These are phyloP conservation scores for Ceratopteris richardii DNA, from an alignment of 75 land plant species.

Conservation along the genomic window DNA sequence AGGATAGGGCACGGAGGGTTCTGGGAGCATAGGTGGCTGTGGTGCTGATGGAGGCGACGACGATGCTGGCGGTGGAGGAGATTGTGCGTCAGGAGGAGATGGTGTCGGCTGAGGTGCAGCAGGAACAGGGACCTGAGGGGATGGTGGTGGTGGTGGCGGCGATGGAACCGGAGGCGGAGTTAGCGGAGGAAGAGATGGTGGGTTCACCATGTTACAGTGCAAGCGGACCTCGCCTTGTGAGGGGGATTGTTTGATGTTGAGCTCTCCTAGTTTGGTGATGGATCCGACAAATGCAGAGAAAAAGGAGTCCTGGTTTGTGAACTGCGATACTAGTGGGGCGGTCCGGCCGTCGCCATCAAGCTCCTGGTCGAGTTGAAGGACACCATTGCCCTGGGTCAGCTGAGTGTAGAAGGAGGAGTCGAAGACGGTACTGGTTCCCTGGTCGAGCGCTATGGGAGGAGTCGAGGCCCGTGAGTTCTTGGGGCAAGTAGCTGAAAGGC, in stretches of 20 bases:
- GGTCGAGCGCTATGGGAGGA: conserved; percentile 12
- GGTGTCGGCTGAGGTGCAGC: not conserved
- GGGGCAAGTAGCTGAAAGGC: conserved; percentile 11
- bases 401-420: conserved; percentile 27
- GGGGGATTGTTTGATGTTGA: conserved; percentile 10
- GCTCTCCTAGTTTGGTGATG: conserved; percentile 28
- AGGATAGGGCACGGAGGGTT: too few species aligned
- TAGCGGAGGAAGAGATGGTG: conserved; percentile 13
- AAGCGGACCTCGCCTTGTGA: conserved; percentile 24
- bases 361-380: conserved; percentile 30
- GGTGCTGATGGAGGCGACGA: too few species aligned
- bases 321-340: not conserved
- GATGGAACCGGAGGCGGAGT: not conserved
- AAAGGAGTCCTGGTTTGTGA: conserved; percentile 10
- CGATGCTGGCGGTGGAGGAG: too few species aligned
- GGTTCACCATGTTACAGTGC: conserved; percentile 15
- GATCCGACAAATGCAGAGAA: conserved; percentile 10
- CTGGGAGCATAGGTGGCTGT: too few species aligned
- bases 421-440: conserved; percentile 4
- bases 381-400: conserved; percentile 11
- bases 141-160: not conserved
- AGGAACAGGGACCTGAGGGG: conserved; percentile 8
- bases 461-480: not conserved
- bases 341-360: conserved; percentile 16
- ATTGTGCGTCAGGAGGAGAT: too few species aligned